Base-by-base conservation (phyloP, 2,329 filamentous ascomycete species). In the Annulohypoxylon truncatum region DNA sequence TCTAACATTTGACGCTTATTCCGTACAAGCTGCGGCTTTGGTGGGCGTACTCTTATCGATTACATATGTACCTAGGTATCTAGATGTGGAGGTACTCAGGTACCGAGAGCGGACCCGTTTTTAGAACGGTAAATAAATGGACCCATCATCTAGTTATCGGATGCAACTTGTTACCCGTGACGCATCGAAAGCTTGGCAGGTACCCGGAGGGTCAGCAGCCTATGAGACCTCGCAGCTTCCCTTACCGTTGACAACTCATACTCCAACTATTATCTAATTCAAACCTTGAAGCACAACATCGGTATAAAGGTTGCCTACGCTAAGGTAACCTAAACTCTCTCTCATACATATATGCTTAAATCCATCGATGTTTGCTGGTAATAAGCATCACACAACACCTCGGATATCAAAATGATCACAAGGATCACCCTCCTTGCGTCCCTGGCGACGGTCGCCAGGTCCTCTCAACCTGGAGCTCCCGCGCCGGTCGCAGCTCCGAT, bases 391-490 rank as follows among this genome's bases (percentile, higher is more conserved):
- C 28, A 18, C 12, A 42, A 53, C 22, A 62, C 38, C 31, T 13
- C 15, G 47, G 13, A 24, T 56, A 12, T 29, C 65, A 76, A 47
- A 46, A 80, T 79, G 77, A 71, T 73, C 60, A 53, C 67, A 46
- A 75, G 70, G 61, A 71, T 74, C 35, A 74, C 76, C 40, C 64
- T 83, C 60, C 76, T 79, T 57, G 76, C 78, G 57, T 80, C 77
- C 29, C 76, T 79, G 51, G 83, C 82, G 18, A 48, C 73, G 38
- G 72, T 79, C 64, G 77, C 73, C 42, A 72, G 73, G 64, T 86
- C 85, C 66, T 85, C 89, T 64, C 96, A 99, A 79, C 95, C 95
- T 8, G 89, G 88, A 61, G 93, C 95, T 56, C 90, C 90, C n/a
- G 80, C 86, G 40, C 93, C 96, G 6, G 85, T 95, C 64, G 85